Evolutionary conservation across 208 protist genomes (phyloP).

Genomic region (Wallacemonas sp.): DNA sequence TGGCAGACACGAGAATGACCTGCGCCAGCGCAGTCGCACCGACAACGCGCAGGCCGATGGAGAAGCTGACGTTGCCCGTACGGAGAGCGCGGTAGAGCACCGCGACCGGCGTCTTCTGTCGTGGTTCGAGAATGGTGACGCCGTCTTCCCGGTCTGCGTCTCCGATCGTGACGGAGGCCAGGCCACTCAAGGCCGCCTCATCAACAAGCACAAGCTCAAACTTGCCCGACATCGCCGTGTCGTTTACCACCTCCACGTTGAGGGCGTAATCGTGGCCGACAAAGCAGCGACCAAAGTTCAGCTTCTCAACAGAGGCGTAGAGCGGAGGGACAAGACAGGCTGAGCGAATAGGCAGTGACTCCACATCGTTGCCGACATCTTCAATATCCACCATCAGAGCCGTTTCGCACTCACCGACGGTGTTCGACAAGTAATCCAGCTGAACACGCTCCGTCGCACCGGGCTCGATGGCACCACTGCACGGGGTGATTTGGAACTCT

Average conservation of each 20-base stretch:
- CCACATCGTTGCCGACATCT: slow-evolving; percentile 88
- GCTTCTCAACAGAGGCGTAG: slow-evolving; percentile 40
- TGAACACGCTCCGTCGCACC: slow-evolving; percentile 53
- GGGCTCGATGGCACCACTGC: slow-evolving; percentile 69
- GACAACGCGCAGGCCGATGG: slow-evolving; percentile 75
- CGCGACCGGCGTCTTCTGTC: slow-evolving; percentile 54
- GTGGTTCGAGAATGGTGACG: slow-evolving; percentile 41
- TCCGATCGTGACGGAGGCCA: slow-evolving; percentile 38
- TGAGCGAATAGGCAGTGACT: slow-evolving; percentile 85
- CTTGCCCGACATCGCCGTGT: slow-evolving; percentile 88
- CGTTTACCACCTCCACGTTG: slow-evolving; percentile 91
- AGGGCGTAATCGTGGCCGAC: slow-evolving; percentile 86
- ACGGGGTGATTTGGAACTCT: slow-evolving; percentile 79
- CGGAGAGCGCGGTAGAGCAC: slow-evolving; percentile 75
- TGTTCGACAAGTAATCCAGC: slow-evolving; percentile 82
- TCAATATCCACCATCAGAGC: slow-evolving; percentile 92
- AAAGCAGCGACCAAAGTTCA: slow-evolving; percentile 93
- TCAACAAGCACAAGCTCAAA: slow-evolving; percentile 88
- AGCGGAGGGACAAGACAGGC: slow-evolving; percentile 87
- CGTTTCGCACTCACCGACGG: slow-evolving; percentile 75
- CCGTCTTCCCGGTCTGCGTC: slow-evolving; percentile 23
- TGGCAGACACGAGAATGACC: slow-evolving; percentile 67
- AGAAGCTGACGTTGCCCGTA: slow-evolving; percentile 81
- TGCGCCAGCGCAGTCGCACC: slow-evolving; percentile 54
- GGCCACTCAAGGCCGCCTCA: slow-evolving; percentile 25